Percentiles rank a stretch among this genome's conserved stretches.
These are phyloP conservation scores for Carex littledalei DNA, from an alignment of 176 grass and related monocot species.

Conservation along the genomic window DNA sequence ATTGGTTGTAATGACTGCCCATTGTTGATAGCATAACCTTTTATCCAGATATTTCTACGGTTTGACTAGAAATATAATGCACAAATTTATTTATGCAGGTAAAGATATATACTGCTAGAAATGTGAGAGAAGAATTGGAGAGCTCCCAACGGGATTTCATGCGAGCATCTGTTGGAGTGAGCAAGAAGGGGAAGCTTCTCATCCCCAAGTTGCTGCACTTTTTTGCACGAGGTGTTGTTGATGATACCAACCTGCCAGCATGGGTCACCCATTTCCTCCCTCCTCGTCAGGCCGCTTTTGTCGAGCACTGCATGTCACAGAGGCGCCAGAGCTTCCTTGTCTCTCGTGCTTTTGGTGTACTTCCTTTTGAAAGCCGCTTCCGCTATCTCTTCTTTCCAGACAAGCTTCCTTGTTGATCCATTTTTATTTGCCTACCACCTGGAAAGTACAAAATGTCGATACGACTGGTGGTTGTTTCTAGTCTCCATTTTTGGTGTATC, in stretches of 20 bases:
- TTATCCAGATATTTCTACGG: not conserved
- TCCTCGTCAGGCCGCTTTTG: constrained; percentile 71
- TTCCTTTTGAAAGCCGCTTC: constrained; percentile 84
- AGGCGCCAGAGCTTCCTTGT: constrained; percentile 71
- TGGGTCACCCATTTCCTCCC: constrained; percentile 88
- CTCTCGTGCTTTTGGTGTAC: constrained; percentile 57
- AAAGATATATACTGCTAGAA: constrained; percentile 69
- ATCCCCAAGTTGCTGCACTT: constrained; percentile 82
- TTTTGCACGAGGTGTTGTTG: constrained; percentile 71
- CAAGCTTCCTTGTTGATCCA: constrained; percentile 16
- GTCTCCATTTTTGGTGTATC: not conserved
- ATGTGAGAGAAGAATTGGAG: constrained; percentile 83
- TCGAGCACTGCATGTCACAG: constrained; percentile 72
- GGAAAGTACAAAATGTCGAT: not conserved
- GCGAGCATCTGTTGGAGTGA: constrained; percentile 79
- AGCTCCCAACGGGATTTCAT: constrained; percentile 73
- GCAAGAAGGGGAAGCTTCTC: constrained; percentile 77
- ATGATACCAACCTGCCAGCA: constrained; percentile 61
- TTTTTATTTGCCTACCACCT: not conserved
- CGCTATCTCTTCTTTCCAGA: constrained; percentile 89
- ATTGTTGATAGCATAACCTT: not conserved
- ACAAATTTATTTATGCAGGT: constrained; percentile 35
- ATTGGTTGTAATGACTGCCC: not conserved
- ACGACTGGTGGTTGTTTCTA: not conserved
- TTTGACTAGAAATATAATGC: not conserved